phyloP scores from a whole-genome alignment of 352 stramenopile genomes.

The Phytophthora idaei region DNA sequence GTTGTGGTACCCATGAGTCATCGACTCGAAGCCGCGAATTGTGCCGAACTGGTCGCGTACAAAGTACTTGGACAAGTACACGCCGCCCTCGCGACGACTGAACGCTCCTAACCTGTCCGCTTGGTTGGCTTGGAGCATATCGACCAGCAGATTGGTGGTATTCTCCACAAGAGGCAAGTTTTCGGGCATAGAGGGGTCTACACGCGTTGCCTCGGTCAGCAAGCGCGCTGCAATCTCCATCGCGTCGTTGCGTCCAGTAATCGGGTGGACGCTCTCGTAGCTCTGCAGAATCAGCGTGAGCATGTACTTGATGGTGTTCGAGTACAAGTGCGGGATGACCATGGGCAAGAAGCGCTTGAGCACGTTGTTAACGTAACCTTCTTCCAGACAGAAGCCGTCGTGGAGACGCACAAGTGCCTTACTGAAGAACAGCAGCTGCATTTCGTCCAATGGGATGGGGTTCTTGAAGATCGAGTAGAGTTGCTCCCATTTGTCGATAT shows the following conservation, averaged over 20 bases:
- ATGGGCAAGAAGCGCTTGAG: slow-evolving; percentile 77
- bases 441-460: slow-evolving; percentile 78
- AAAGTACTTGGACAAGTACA: slow-evolving; percentile 90
- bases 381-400: slow-evolving; percentile 86
- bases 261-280: slow-evolving; percentile 89
- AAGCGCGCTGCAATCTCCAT: slow-evolving; percentile 84
- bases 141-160: slow-evolving; percentile 75
- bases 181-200: slow-evolving; percentile 41
- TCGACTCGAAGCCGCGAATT: slow-evolving; percentile 86
- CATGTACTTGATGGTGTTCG: slow-evolving; percentile 92
- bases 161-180: slow-evolving; percentile 75
- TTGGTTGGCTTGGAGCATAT: slow-evolving; percentile 90
- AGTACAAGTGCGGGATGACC: slow-evolving; percentile 86
- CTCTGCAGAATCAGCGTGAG: slow-evolving; percentile 87
- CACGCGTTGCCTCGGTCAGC: slow-evolving; percentile 55
- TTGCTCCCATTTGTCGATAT: slow-evolving; percentile 82
- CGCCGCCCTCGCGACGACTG: slow-evolving; percentile 76
- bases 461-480: slow-evolving; percentile 87
- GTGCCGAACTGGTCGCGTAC: slow-evolving; percentile 89
- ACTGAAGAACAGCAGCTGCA: slow-evolving; percentile 88
- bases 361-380: slow-evolving; percentile 86
- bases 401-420: slow-evolving; percentile 88
- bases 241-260: slow-evolving; percentile 86
- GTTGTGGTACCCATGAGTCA: slow-evolving; percentile 91
- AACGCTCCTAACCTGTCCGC: slow-evolving; percentile 85